These are phyloP conservation scores for Kockiozyma suomiensis DNA, from an alignment of 805 yeast genomes.

Conservation along the genomic window DNA sequence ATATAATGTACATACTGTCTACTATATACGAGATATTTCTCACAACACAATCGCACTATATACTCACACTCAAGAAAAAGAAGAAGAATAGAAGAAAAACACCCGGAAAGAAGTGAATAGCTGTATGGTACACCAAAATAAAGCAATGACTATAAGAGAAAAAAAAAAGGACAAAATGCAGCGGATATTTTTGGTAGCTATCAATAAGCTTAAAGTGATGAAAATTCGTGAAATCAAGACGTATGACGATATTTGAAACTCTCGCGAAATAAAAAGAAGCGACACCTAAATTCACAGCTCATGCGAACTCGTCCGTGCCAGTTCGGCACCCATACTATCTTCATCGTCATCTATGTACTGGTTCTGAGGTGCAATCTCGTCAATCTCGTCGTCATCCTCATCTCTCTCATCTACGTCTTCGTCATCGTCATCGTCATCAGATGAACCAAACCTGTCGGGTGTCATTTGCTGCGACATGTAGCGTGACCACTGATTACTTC, in stretches of 20 bases:
- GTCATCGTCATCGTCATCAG: conserved; percentile 62
- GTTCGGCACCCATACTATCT: conserved; percentile 12
- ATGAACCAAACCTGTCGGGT: conserved; percentile 53
- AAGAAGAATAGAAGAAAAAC: not conserved
- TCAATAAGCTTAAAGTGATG: too few relatives aligned
- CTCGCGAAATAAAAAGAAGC: not conserved
- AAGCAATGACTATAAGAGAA: not conserved
- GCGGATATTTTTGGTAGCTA: not conserved
- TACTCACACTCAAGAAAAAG: not conserved
- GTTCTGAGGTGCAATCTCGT: conserved; percentile 4
- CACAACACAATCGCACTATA: not conserved
- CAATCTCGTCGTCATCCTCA: conserved; percentile 10
- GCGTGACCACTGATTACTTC: conserved; percentile 39
- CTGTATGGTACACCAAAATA: conserved; percentile 5
- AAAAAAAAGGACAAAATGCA: not conserved
- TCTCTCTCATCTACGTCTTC: conserved; percentile 43
- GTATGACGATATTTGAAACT: not conserved
- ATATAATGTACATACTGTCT: not conserved
- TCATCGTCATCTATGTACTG: conserved; percentile 10
- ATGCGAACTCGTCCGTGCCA: conserved; percentile 10
- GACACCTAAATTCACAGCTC: conserved; percentile 2
- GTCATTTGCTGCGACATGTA: conserved; percentile 78
- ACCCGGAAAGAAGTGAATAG: not conserved
- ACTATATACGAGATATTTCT: not conserved
- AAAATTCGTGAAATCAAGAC: too few relatives aligned